A percentile compares a stretch with the other conserved stretches of the same genome.
phyloP scores from a whole-genome alignment of 306 rosid species.

The Sechiopsis laciniata region DNA sequence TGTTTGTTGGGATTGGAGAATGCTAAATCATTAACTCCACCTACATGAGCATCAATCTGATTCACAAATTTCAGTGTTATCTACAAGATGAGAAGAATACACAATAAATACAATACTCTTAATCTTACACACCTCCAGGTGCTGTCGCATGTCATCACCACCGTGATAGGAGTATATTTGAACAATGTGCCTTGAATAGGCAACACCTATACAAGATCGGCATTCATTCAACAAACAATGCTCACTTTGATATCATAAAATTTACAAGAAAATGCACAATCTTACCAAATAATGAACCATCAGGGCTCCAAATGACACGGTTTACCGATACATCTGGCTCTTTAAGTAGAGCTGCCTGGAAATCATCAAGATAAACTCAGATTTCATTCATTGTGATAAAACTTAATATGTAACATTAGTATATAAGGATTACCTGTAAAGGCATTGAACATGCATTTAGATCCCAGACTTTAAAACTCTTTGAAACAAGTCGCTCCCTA shows the following conservation, averaged over 20 bases:
- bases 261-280: constrained; percentile 18
- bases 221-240: background rate
- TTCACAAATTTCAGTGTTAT: constrained; percentile 23
- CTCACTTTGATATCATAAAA: background rate
- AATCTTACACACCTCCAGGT: constrained; percentile 56
- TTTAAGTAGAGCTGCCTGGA: constrained; percentile 88
- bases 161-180: constrained; percentile 82
- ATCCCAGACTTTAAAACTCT: constrained; percentile 94
- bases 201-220: constrained; percentile 49
- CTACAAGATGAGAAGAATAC: constrained; percentile 13
- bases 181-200: constrained; percentile 92
- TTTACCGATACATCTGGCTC: constrained; percentile 91
- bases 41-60: constrained; percentile 93
- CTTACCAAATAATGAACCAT: constrained; percentile 87
- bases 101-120: constrained; percentile 10
- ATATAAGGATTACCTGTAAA: constrained; percentile 54
- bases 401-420: background rate
- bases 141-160: constrained; percentile 67
- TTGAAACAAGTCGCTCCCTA: constrained; percentile 68
- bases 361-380: constrained; percentile 27
- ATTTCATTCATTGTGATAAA: constrained; percentile 5
- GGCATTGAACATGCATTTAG: constrained; percentile 82
- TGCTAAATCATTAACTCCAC: constrained; percentile 97
- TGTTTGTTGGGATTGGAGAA: constrained; percentile 94
- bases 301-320: constrained; percentile 98